These are phyloP conservation scores for Nemania bipapillata DNA, from an alignment of 2,329 filamentous ascomycete genomes.

Conservation along the genomic window DNA sequence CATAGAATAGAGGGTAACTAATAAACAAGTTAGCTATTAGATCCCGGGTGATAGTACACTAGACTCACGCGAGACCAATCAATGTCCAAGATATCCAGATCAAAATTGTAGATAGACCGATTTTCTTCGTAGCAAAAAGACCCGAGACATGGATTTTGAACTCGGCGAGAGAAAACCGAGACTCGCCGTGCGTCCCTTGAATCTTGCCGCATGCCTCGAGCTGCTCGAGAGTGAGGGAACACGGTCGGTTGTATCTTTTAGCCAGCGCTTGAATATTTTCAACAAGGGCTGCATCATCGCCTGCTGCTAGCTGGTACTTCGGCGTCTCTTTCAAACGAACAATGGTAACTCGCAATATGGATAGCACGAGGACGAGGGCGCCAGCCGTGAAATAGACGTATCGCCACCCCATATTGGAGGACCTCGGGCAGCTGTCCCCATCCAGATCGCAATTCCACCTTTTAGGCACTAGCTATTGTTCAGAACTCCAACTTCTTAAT, in stretches of 20 bases:
- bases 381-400: constrained; percentile 62
- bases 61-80: constrained; percentile 71
- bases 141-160: constrained; percentile 68
- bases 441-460: constrained; percentile 57
- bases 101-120: constrained; percentile 69
- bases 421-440: constrained; percentile 54
- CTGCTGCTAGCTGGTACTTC: constrained; percentile 66
- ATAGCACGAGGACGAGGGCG: constrained; percentile 61
- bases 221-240: constrained; percentile 58
- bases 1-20: constrained; percentile 74
- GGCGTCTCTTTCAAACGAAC: constrained; percentile 68
- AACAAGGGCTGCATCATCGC: constrained; percentile 64
- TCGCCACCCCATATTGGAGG: constrained; percentile 63
- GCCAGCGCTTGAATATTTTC: constrained; percentile 55
- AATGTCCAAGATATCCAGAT: constrained; percentile 77
- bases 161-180: constrained; percentile 50
- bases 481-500: not conserved
- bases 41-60: not conserved
- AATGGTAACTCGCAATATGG: constrained; percentile 64
- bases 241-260: constrained; percentile 54
- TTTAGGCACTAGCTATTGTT: constrained; percentile 48
- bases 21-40: constrained; percentile 33
- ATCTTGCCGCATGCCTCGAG: constrained; percentile 60
- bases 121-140: constrained; percentile 70
- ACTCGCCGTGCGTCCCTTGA: constrained; percentile 52